Percentiles rank a stretch among this genome's conserved stretches.
Evolutionary conservation across 495 filamentous ascomycete genomes (phyloP).

Genomic region (Aspergillus carlsbadensis): DNA sequence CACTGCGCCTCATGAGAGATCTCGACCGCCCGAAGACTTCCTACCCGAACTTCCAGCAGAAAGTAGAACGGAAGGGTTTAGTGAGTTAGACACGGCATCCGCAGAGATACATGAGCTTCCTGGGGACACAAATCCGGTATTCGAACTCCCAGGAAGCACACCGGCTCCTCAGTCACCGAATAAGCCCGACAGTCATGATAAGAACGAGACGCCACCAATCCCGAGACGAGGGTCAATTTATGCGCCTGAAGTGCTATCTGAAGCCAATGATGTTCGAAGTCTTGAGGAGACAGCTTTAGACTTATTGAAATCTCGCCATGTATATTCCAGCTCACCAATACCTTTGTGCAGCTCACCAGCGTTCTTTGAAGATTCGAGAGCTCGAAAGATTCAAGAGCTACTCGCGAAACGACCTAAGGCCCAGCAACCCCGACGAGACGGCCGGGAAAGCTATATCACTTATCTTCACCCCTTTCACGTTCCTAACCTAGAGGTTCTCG

Average conservation of each 20-base stretch:
- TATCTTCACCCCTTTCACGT: conserved; percentile 58
- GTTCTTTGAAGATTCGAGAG: conserved; percentile 24
- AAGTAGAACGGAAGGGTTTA: conserved; percentile 24
- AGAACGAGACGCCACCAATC: conserved; percentile 29
- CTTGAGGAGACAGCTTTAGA: neutral
- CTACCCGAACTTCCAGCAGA: conserved; percentile 36
- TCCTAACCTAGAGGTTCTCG: conserved; percentile 54
- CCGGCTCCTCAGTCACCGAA: conserved; percentile 21
- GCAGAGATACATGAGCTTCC: conserved; percentile 50
- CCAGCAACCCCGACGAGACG: conserved; percentile 26
- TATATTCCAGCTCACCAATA: conserved; percentile 7
- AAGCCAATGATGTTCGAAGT: conserved; percentile 2
- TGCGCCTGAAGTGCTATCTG: conserved; percentile 42
- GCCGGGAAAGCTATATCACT: conserved; percentile 34
- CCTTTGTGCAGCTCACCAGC: conserved; percentile 27
- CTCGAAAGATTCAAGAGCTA: conserved; percentile 32
- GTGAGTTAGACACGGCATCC: conserved; percentile 40
- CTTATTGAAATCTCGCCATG: neutral
- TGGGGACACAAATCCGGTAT: conserved; percentile 29
- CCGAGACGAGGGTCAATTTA: conserved; percentile 42
- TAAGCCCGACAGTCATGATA: neutral
- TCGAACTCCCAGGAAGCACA: conserved; percentile 43
- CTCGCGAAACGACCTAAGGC: conserved; percentile 37
- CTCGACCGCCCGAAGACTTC: conserved; percentile 22
- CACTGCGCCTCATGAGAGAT: conserved; percentile 37